These are phyloP conservation scores for Pulveroboletus sp. DNA, from an alignment of 768 basidiomycete genomes.

Conservation along the genomic window DNA sequence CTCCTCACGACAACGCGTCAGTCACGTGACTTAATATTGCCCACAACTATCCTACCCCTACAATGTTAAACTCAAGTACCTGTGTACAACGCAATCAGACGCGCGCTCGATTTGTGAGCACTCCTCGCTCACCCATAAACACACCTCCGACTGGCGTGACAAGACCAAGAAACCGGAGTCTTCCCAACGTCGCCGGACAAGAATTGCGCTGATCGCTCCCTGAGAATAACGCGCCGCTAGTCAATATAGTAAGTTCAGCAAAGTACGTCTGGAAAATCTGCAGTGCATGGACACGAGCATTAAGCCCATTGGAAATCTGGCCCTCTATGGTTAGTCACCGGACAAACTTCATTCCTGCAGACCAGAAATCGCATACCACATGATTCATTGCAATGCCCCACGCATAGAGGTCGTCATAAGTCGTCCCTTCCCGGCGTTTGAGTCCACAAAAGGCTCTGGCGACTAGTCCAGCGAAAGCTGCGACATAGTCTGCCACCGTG, in stretches of 20 bases:
- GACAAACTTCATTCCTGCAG: too few species aligned
- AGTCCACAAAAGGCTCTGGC: conserved; percentile 71
- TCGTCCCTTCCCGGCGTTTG: conserved; percentile 42
- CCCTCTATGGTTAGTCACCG: conserved; percentile 6
- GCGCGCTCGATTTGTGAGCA: neutral
- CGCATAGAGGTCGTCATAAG: conserved; percentile 50
- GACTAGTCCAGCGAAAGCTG: conserved; percentile 49
- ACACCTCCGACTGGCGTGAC: conserved; percentile 64
- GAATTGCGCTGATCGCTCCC: conserved; percentile 60
- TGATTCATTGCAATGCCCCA: conserved; percentile 64
- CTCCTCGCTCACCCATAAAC: conserved; percentile 52
- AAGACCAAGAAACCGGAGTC: conserved; percentile 53
- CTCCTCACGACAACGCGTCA: conserved; percentile 31
- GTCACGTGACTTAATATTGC: conserved; percentile 35
- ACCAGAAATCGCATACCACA: conserved; percentile 42
- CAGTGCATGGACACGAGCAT: conserved; percentile 61
- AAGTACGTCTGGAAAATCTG: conserved; percentile 56
- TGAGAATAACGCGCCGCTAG: conserved; percentile 58
- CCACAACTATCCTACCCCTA: conserved; percentile 27
- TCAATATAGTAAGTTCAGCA: conserved; percentile 62
- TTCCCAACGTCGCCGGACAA: conserved; percentile 43
- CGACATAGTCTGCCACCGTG: neutral
- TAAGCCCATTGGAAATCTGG: conserved; percentile 66
- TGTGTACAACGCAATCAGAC: conserved; percentile 24
- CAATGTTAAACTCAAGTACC: conserved; percentile 52